A percentile compares a stretch with the other conserved stretches of the same genome.
These are phyloP conservation scores for Arctostaphylos glauca DNA, from an alignment of 148 eudicot genomes.

Conservation along the genomic window DNA sequence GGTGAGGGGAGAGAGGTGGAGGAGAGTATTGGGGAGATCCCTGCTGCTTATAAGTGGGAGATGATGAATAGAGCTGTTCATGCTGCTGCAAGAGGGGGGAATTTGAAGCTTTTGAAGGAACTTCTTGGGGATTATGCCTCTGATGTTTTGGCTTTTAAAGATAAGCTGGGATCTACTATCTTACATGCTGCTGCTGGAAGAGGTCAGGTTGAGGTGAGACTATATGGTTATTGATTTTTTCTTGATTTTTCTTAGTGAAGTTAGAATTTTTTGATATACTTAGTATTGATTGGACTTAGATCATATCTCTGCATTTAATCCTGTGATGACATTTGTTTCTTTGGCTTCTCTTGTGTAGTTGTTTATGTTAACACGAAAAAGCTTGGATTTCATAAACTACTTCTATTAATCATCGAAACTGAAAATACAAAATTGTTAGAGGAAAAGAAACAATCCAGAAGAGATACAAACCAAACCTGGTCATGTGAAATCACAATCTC, in stretches of 20 bases:
- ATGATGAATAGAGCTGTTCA: slow-evolving; percentile 82
- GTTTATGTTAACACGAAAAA: no score
- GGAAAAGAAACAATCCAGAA: no score
- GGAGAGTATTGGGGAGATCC: slow-evolving; percentile 48
- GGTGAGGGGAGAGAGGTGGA: slow-evolving; percentile 33
- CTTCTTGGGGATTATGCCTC: slow-evolving; percentile 52
- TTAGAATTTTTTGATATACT: not conserved
- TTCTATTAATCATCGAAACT: no score
- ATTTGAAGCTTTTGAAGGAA: slow-evolving; percentile 62
- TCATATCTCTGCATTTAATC: not conserved
- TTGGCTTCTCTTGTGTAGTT: not conserved
- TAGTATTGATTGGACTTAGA: not conserved
- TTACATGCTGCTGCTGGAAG: slow-evolving; percentile 88
- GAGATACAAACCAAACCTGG: no score
- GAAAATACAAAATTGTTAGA: no score
- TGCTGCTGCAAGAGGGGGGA: slow-evolving; percentile 95
- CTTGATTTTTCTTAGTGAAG: not conserved
- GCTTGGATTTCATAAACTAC: no score
- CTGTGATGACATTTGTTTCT: not conserved
- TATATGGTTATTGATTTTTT: not conserved
- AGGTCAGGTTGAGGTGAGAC: slow-evolving; percentile 82
- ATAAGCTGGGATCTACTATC: slow-evolving; percentile 62
- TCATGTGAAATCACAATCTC: no score
- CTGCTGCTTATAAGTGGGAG: slow-evolving; percentile 66
- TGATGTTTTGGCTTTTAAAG: slow-evolving; percentile 62